phyloP scores from a whole-genome alignment of 495 filamentous ascomycete species.

The Trichoderma asperelloides region DNA sequence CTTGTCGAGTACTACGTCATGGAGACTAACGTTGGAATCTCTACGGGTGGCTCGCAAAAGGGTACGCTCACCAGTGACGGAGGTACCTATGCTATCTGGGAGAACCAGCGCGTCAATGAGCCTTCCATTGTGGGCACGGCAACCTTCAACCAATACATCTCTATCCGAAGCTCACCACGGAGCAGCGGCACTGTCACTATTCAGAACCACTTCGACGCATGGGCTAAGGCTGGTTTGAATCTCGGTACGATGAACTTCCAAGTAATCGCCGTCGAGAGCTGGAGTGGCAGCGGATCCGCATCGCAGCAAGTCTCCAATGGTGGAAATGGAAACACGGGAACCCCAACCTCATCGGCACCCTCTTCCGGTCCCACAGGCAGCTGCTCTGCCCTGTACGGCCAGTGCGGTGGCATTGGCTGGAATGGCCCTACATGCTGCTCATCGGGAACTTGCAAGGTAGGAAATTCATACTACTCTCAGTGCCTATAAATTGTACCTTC shows the following conservation, averaged over 20 bases:
- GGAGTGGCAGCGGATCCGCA: constrained; percentile 32
- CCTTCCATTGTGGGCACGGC: constrained; percentile 45
- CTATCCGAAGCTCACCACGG: constrained; percentile 39
- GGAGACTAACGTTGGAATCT: constrained; percentile 35
- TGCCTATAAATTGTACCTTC: constrained; percentile 5
- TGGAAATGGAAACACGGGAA: background rate
- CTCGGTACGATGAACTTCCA: constrained; percentile 47
- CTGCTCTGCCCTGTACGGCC: constrained; percentile 14
- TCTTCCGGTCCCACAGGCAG: background rate
- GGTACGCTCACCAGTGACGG: constrained; percentile 53
- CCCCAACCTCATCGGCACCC: background rate
- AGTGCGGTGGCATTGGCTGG: constrained; percentile 16
- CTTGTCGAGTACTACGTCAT: constrained; percentile 56
- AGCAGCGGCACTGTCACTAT: constrained; percentile 40
- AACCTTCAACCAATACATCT: constrained; percentile 51
- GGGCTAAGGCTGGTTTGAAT: constrained; percentile 40
- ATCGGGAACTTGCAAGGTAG: constrained; percentile 14
- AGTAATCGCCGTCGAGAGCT: constrained; percentile 31
- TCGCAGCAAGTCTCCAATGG: constrained; percentile 25
- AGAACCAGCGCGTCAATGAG: constrained; percentile 47
- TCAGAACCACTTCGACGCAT: constrained; percentile 56
- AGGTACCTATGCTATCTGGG: constrained; percentile 53
- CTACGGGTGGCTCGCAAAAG: constrained; percentile 24
- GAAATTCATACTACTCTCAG: constrained; percentile 19
- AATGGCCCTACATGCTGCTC: constrained; percentile 14